phyloP scores from a whole-genome alignment of 306 rosid species.

The Oxytropis ochrocephala region DNA sequence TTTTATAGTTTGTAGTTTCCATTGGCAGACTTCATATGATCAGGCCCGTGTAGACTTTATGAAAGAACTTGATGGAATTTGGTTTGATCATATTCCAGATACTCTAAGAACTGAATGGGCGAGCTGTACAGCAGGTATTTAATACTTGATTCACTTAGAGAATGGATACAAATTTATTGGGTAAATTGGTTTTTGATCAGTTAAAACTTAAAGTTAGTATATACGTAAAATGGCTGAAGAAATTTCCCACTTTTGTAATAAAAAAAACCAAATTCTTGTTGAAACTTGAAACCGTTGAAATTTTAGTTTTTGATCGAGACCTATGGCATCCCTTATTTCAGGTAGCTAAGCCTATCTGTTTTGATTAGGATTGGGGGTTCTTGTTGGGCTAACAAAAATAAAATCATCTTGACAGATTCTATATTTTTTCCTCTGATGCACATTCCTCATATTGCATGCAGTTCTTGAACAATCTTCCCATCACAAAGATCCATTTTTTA shows the following conservation, averaged over 20 bases:
- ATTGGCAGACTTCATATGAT: conserved; percentile 65
- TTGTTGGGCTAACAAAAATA: neutral
- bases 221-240: conserved; percentile 8
- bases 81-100: conserved; percentile 76
- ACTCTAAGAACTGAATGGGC: conserved; percentile 61
- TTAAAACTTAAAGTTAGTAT: conserved; percentile 5
- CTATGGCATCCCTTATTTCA: neutral
- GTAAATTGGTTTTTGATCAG: conserved; percentile 6
- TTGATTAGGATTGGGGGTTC: conserved; percentile 9
- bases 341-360: neutral
- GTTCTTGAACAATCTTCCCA: conserved; percentile 69
- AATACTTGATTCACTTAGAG: conserved; percentile 9
- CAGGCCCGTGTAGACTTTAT: conserved; percentile 39
- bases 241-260: neutral
- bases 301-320: conserved; percentile 1
- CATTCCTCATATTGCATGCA: conserved; percentile 26
- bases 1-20: conserved; percentile 69
- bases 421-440: conserved; percentile 8
- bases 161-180: neutral
- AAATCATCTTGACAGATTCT: neutral
- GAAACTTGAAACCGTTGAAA: neutral
- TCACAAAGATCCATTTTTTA: conserved; percentile 57
- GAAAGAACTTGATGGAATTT: conserved; percentile 70
- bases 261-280: neutral
- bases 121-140: conserved; percentile 56